Percentiles rank a stretch among this genome's conserved stretches.
These are phyloP conservation scores for Punctularia strigosozonata DNA, from an alignment of 768 basidiomycete species.

Conservation along the genomic window DNA sequence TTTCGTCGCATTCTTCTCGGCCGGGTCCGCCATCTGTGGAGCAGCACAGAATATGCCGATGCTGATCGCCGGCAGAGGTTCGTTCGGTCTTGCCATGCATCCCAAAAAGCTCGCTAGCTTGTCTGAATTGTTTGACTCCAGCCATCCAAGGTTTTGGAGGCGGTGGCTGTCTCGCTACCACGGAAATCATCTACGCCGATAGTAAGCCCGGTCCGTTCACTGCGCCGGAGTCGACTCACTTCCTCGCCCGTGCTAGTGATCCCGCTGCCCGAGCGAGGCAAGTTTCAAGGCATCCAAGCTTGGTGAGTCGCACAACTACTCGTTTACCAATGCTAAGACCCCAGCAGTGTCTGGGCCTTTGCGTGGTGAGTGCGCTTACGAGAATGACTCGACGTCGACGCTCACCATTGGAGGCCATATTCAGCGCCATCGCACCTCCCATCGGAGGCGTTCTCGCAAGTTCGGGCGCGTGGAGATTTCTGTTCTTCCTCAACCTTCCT, in stretches of 20 bases:
- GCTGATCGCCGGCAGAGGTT: constrained; percentile 18
- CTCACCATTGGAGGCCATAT: constrained; percentile 10
- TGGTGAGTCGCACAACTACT: constrained; percentile 9
- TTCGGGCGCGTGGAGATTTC: constrained; percentile 26
- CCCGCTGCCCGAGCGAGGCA: constrained; percentile 24
- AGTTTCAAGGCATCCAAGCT: constrained; percentile 17
- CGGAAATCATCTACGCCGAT: constrained; percentile 25
- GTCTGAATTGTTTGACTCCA: constrained; percentile 6
- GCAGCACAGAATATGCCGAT: constrained; percentile 18
- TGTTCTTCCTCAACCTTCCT: constrained; percentile 33
- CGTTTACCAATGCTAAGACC: constrained; percentile 7
- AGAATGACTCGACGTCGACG: constrained; percentile 8
- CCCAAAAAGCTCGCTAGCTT: not conserved
- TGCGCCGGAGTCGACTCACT: too few species aligned
- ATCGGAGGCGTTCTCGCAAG: constrained; percentile 24
- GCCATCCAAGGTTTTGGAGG: constrained; percentile 23
- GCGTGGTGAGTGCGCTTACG: too few species aligned
- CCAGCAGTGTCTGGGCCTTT: not conserved
- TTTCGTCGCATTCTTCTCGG: constrained; percentile 12
- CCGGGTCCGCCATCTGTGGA: constrained; percentile 21
- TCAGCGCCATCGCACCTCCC: constrained; percentile 20
- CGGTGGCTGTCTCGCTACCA: constrained; percentile 15
- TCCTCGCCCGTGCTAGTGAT: too few species aligned
- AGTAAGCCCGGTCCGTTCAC: too few species aligned
- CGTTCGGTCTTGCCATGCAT: not conserved